These are phyloP conservation scores for Tetrapisispora taiwanensis DNA, from an alignment of 805 yeast genomes.

Conservation along the genomic window DNA sequence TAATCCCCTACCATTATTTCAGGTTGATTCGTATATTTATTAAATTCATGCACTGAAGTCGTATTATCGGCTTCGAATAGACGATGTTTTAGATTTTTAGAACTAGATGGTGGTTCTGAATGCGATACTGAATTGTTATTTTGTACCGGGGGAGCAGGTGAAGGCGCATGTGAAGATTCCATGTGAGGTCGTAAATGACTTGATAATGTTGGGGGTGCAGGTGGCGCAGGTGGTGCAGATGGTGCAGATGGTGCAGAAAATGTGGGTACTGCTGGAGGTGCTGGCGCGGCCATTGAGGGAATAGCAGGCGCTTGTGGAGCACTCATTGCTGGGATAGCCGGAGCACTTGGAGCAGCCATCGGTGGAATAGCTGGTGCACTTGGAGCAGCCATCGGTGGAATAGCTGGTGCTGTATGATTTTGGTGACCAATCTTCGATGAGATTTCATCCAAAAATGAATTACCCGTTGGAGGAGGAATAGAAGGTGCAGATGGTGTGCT, in stretches of 20 bases:
- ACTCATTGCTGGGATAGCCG: slow-evolving; percentile 18
- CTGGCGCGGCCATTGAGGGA: slow-evolving; percentile 1
- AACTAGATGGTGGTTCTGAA: not conserved
- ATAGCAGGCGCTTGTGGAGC: slow-evolving; percentile 1
- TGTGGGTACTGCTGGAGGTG: slow-evolving; percentile 22
- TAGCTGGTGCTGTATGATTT: slow-evolving; percentile 22
- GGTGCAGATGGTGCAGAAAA: slow-evolving; percentile 14
- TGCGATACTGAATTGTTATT: slow-evolving; percentile 5
- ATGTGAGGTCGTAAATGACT: slow-evolving; percentile 5
- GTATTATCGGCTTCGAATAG: slow-evolving; percentile 23
- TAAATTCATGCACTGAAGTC: slow-evolving; percentile 22
- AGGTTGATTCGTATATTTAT: slow-evolving; percentile 17
- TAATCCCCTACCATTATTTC: slow-evolving; percentile 17
- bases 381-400: slow-evolving; percentile 10
- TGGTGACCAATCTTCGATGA: slow-evolving; percentile 18
- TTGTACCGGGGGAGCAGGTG: slow-evolving; percentile 16
- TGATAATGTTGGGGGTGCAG: slow-evolving; percentile 16
- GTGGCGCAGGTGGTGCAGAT: slow-evolving; percentile 12
- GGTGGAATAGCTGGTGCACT: slow-evolving; percentile 16
- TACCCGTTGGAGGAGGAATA: slow-evolving; percentile 6
- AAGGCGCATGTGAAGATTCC: slow-evolving; percentile 12
- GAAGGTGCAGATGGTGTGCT: slow-evolving; percentile 12
- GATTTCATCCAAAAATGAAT: slow-evolving; percentile 26
- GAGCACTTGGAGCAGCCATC: slow-evolving; percentile 4
- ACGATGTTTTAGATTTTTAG: slow-evolving; percentile 18